Evolutionary conservation across 2,329 filamentous ascomycete genomes (phyloP).

Genomic region (Aspergillus pseudoglaucus): DNA sequence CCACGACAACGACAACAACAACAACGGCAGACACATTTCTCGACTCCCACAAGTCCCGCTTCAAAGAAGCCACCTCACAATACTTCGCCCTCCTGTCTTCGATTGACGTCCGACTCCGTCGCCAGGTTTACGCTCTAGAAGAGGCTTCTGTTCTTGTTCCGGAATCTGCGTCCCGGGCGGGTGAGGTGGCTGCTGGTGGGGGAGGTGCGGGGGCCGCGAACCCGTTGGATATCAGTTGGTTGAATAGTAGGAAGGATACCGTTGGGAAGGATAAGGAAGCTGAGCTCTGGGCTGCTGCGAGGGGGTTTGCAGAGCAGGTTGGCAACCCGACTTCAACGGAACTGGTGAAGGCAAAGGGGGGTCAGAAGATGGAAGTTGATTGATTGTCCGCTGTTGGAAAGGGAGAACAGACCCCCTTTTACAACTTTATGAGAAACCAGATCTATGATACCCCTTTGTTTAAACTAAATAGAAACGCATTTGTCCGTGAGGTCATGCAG

Average conservation of each 20-base stretch:
- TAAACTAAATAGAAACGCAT: not conserved
- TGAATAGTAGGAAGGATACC: conserved; percentile 78
- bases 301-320: conserved; percentile 46
- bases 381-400: conserved; percentile 11
- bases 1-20: conserved; percentile 22
- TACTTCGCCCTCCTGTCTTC: conserved; percentile 69
- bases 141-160: conserved; percentile 66
- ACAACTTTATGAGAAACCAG: not conserved
- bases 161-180: conserved; percentile 29
- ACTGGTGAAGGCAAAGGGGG: conserved; percentile 10
- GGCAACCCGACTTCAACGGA: conserved; percentile 9
- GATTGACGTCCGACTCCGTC: conserved; percentile 66
- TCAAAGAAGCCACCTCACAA: conserved; percentile 49
- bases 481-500: not conserved
- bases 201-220: conserved; percentile 37
- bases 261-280: conserved; percentile 78
- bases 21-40: conserved; percentile 35
- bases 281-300: conserved; percentile 65
- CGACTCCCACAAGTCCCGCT: conserved; percentile 53
- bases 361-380: conserved; percentile 36
- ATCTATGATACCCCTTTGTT: not conserved
- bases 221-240: conserved; percentile 75
- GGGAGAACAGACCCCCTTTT: not conserved
- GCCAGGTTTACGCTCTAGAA: conserved; percentile 72
- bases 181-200: conserved; percentile 23